These are phyloP conservation scores for Alternaria gansuensis DNA, from an alignment of 2,329 filamentous ascomycete species.

Conservation along the genomic window DNA sequence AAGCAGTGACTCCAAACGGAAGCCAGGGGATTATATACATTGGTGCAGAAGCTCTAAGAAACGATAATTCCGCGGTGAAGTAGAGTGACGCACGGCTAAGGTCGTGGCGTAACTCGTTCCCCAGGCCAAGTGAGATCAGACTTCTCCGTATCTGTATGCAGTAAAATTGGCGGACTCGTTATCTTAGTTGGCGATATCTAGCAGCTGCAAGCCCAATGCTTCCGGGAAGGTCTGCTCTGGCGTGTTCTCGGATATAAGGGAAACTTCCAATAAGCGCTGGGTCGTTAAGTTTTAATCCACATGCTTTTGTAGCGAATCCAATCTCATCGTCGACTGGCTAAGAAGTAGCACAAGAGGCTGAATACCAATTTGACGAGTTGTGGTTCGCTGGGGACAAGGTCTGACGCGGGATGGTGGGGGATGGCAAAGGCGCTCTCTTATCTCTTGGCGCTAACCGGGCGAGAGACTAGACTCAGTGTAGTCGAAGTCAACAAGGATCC, in stretches of 20 bases:
- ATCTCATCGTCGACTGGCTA: conserved; percentile 17
- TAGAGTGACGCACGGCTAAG: conserved; percentile 39
- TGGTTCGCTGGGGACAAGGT: conserved; percentile 28
- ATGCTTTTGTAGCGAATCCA: conserved; percentile 19
- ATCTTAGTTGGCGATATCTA: conserved; percentile 35
- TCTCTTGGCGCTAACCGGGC: conserved; percentile 44
- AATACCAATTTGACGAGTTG: conserved; percentile 30
- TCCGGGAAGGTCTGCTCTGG: conserved; percentile 32
- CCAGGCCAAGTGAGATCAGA: conserved; percentile 37
- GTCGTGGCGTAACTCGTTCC: conserved; percentile 31
- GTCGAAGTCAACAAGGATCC: conserved; percentile 32
- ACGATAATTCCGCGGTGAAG: conserved; percentile 50
- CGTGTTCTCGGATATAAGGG: conserved; percentile 17
- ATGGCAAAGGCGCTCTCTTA: conserved; percentile 48
- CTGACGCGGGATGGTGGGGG: conserved; percentile 46
- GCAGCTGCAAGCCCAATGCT: conserved; percentile 17
- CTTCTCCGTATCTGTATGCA: conserved; percentile 32
- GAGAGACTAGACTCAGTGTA: conserved; percentile 32
- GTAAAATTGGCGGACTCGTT: conserved; percentile 37
- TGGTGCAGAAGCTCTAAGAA: conserved; percentile 24
- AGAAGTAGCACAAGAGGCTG: conserved; percentile 19
- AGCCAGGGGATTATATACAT: conserved; percentile 39
- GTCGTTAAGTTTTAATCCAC: conserved; percentile 23
- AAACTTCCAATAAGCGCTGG: conserved; percentile 31
- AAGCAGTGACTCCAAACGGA: conserved; percentile 25